Base-by-base conservation (phyloP, 495 filamentous ascomycete species). In the Astrothelium macrocarpum region DNA sequence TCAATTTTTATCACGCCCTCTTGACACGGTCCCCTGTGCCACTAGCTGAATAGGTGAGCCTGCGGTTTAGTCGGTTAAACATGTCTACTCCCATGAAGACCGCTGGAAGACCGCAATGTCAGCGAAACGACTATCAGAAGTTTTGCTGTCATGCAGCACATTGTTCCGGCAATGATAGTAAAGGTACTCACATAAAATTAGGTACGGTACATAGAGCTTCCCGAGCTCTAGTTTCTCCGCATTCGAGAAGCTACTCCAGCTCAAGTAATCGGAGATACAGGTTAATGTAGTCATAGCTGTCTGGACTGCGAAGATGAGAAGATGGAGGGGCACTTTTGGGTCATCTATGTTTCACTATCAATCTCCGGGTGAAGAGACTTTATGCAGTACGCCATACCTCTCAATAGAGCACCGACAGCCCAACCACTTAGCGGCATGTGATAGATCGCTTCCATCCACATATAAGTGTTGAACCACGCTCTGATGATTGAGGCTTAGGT, bases 241-340 rank as follows among this genome's bases (percentile, higher is more conserved):
- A 59, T 59, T 59, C 26, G 43, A 70, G 58, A 73, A 68, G 36
- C 23, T 64, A n/a, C 56, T 66, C 76, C 75, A 78, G 60, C 67
- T 68, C 53, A 74, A 77, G 49, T 82, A 79, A 49, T 85, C 83
- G 11, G 78, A 76, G 32, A 89, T 81, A 74, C 90, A 95, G 3
- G 85, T 82, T 2, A 82, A 65, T 0, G 91, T 90, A 0, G 91
- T 91, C 62, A 95, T 67, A 42, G 83, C 85, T 10, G 85, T 85
- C 71, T 91, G 81, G 26, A 85, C 69, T 0, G 83, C 86, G 66
- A 86, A 93, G 2, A 87, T 72, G 16, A 95, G 78, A 0, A 94
- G 75, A 16, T 87, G 78, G 1, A 93, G 82, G 61, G 79, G 88
- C 65, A 80, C 63, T 53, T 78, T 80, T 65, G 80, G 81, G 68